Conservation (phyloP, 139 green algal species). For the Picochlorum sp. region DNA sequence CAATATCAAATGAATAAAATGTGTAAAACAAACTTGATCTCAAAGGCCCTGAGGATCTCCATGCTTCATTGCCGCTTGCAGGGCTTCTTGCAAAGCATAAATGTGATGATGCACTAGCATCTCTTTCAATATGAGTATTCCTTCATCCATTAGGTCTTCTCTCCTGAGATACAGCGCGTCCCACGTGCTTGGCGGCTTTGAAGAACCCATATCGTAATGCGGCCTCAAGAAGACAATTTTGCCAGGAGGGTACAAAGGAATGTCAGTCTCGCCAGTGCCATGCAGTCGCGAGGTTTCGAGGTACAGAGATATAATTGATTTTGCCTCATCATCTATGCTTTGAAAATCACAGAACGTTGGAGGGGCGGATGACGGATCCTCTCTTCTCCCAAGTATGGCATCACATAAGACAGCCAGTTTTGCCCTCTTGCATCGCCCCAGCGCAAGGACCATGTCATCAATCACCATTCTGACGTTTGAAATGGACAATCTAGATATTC, state of each 20-base stretch:
- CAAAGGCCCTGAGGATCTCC: background rate
- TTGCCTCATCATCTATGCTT: constrained; percentile 15
- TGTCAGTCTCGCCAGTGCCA: background rate
- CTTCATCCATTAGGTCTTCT: constrained; percentile 24
- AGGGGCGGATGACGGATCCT: background rate
- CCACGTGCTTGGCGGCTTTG: constrained; percentile 12
- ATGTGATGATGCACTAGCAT: constrained; percentile 21
- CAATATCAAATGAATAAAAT: constrained; percentile 4
- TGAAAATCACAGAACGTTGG: constrained; percentile 25
- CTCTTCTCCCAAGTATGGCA: constrained; percentile 2
- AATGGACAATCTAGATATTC: background rate
- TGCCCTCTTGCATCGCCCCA: constrained; percentile 44
- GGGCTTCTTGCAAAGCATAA: background rate
- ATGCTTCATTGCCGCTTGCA: background rate
- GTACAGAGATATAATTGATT: constrained; percentile 3
- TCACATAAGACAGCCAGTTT: constrained; percentile 15
- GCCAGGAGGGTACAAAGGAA: constrained; percentile 23
- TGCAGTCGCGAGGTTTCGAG: constrained; percentile 11
- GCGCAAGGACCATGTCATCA: constrained; percentile 37
- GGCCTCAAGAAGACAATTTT: constrained; percentile 21
- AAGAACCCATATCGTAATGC: background rate
- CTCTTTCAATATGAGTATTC: constrained; percentile 19
- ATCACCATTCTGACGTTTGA: constrained; percentile 23
- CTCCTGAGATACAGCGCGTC: constrained; percentile 27
- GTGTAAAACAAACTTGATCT: constrained; percentile 1